Evolutionary conservation across 352 stramenopile species (phyloP).

Genomic region (Globisporangium spinosum): DNA sequence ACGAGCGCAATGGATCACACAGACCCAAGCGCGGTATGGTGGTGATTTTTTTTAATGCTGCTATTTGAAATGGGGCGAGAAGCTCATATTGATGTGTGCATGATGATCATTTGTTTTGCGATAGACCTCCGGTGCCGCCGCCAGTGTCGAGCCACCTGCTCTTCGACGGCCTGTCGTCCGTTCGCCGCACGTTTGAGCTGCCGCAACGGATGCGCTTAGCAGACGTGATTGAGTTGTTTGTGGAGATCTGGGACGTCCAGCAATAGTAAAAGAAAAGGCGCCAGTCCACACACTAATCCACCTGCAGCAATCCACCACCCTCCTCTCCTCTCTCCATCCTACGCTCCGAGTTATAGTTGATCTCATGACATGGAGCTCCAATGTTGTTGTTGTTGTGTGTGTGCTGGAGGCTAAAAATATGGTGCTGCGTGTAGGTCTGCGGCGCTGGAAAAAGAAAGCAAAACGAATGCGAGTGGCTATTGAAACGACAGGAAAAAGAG

Average conservation of each 20-base stretch:
- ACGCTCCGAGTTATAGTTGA: neutral
- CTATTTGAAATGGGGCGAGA: constrained; percentile 12
- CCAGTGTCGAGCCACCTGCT: constrained; percentile 72
- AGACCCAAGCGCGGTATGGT: constrained; percentile 62
- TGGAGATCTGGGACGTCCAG: constrained; percentile 89
- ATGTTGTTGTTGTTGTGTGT: neutral
- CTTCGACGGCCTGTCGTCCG: constrained; percentile 80
- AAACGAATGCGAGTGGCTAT: constrained; percentile 9
- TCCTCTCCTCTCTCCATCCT: neutral
- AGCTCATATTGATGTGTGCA: neutral
- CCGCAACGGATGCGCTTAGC: constrained; percentile 81
- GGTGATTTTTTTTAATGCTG: neutral
- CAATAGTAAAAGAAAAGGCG: constrained; percentile 28
- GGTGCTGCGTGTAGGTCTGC: constrained; percentile 3
- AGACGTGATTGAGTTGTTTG: constrained; percentile 85
- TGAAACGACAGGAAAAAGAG: constrained; percentile 3
- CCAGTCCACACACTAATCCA: constrained; percentile 12
- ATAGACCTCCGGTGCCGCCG: constrained; percentile 57
- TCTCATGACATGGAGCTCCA: neutral
- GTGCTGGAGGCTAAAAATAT: constrained; percentile 10
- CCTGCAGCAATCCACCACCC: constrained; percentile 1
- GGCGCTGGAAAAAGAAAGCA: constrained; percentile 7
- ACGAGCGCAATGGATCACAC: constrained; percentile 62
- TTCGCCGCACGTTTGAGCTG: constrained; percentile 85
- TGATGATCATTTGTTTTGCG: constrained; percentile 7